Evolutionary conservation across 2,329 filamentous ascomycete species (phyloP).

Genomic region (Xenoacremonium recifei): DNA sequence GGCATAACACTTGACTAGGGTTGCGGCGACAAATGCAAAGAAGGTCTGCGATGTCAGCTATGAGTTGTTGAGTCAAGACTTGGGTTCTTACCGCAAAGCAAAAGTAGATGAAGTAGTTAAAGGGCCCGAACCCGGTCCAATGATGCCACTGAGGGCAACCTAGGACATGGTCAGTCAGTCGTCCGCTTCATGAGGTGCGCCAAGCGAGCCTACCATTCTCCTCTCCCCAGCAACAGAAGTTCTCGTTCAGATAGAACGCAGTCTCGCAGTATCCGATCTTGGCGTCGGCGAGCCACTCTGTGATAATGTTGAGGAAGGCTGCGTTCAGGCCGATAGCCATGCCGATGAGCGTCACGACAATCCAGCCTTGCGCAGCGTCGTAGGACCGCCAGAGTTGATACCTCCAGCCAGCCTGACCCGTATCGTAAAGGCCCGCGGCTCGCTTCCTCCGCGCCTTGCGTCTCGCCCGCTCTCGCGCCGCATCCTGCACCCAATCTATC

Average conservation of each 20-base stretch:
- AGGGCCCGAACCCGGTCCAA: conserved; percentile 75
- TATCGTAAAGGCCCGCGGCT: conserved; percentile 69
- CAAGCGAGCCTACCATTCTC: conserved; percentile 62
- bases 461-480: conserved; percentile 81
- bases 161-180: conserved; percentile 30
- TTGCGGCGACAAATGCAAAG: conserved; percentile 80
- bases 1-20: conserved; percentile 84
- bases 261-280: conserved; percentile 96
- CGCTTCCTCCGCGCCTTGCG: conserved; percentile 73
- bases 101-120: conserved; percentile 89
- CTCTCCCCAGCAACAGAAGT: conserved; percentile 96
- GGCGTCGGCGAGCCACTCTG: conserved; percentile 94
- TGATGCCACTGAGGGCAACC: conserved; percentile 85
- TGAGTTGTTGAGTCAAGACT: not conserved
- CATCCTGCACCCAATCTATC: conserved; percentile 95
- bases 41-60: conserved; percentile 49
- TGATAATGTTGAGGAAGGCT: conserved; percentile 89
- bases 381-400: conserved; percentile 82
- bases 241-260: conserved; percentile 95
- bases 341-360: conserved; percentile 91
- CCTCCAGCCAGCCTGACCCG: conserved; percentile 72
- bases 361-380: conserved; percentile 96
- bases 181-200: too few species aligned
- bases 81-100: conserved; percentile 66
- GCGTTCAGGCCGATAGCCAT: conserved; percentile 92